These are phyloP conservation scores for Cercospora citrullina DNA, from an alignment of 2,329 filamentous ascomycete species.

Conservation along the genomic window DNA sequence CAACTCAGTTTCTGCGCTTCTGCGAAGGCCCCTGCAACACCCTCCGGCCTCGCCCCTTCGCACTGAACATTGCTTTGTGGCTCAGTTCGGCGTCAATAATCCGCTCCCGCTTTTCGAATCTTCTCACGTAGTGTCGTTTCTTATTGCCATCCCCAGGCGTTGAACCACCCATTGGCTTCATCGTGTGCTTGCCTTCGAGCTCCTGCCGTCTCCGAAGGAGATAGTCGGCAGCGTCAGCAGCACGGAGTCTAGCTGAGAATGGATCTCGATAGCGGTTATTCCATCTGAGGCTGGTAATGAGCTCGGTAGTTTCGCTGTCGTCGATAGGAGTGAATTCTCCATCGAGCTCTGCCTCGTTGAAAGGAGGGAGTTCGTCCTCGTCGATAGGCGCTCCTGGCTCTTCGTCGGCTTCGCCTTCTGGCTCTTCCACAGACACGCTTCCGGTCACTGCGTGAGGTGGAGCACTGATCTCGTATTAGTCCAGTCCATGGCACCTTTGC, in stretches of 20 bases:
- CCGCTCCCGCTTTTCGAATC: too few relatives aligned
- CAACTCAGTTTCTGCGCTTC: too few relatives aligned
- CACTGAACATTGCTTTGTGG: too few relatives aligned
- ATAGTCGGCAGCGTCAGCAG: neutral
- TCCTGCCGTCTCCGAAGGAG: neutral
- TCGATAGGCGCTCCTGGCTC: neutral
- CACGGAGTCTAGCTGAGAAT: slow-evolving; percentile 4
- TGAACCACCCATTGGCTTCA: neutral
- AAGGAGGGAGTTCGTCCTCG: neutral
- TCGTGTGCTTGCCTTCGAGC: neutral
- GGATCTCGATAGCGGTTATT: neutral
- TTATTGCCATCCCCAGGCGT: neutral
- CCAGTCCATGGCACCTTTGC: neutral
- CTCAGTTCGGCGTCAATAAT: too few relatives aligned
- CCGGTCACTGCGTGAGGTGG: neutral
- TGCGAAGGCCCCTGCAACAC: too few relatives aligned
- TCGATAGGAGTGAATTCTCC: neutral
- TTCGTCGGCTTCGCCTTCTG: neutral
- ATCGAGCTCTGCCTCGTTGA: neutral
- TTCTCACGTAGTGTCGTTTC: too few relatives aligned
- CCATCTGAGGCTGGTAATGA: neutral
- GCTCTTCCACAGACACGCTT: neutral
- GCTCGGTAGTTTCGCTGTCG: neutral
- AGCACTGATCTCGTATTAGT: neutral
- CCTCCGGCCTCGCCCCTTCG: too few relatives aligned